Conservation (phyloP, 2,329 filamentous ascomycete species). For the Xylaria sp. region DNA sequence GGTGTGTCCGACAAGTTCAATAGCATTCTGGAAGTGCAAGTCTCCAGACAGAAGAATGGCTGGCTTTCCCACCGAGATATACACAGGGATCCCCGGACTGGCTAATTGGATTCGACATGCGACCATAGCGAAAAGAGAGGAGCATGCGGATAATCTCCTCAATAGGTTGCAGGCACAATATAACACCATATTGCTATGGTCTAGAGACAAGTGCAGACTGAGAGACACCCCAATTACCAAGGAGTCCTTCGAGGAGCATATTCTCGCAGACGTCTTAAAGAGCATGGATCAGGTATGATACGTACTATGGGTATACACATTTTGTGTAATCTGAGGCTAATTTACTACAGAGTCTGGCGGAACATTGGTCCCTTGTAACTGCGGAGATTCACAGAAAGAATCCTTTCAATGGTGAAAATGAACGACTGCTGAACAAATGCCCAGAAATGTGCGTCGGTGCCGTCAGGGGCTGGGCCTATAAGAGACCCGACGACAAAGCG, state of each 20-base stretch:
- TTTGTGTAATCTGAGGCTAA: not conserved
- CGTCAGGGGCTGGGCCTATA: conserved; percentile 24
- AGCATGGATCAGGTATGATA: conserved; percentile 13
- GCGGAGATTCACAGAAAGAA: not conserved
- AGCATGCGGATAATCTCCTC: conserved; percentile 27
- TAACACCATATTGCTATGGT: conserved; percentile 33
- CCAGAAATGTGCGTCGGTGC: not conserved
- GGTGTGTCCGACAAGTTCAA: conserved; percentile 33
- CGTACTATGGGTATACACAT: not conserved
- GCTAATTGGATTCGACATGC: conserved; percentile 31
- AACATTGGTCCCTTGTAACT: not conserved
- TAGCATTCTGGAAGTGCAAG: conserved; percentile 34
- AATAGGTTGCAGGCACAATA: conserved; percentile 32
- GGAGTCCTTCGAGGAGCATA: conserved; percentile 6
- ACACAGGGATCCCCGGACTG: conserved; percentile 37
- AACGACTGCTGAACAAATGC: not conserved
- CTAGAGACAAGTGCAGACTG: conserved; percentile 14
- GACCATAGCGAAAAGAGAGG: conserved; percentile 30
- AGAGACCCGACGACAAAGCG: conserved; percentile 14
- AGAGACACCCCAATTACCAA: not conserved
- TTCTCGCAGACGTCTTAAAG: conserved; percentile 1
- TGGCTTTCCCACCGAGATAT: conserved; percentile 34
- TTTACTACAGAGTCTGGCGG: not conserved
- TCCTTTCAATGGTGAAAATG: conserved; percentile 12
- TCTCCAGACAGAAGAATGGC: not conserved